Conservation (phyloP, 768 basidiomycete species). For the Tremella fuciformis region DNA sequence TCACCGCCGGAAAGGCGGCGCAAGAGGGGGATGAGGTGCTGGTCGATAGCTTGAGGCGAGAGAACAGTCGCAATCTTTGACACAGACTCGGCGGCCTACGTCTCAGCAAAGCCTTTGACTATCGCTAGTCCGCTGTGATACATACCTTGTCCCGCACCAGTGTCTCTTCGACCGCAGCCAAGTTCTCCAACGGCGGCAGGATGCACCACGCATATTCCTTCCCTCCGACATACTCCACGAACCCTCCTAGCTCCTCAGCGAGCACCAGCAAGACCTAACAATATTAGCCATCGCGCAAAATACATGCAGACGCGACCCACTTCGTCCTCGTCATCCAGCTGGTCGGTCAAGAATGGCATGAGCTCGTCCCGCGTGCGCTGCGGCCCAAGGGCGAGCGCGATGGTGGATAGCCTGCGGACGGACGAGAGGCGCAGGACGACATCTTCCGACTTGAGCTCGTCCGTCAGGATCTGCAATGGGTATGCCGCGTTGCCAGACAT, state of each 20-base stretch:
- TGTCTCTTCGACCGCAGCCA: slow-evolving; percentile 96
- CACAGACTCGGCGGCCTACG: slow-evolving; percentile 90
- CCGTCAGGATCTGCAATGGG: slow-evolving; percentile 94
- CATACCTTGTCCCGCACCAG: slow-evolving; percentile 93
- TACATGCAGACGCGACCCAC: slow-evolving; percentile 54
- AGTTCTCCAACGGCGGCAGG: slow-evolving; percentile 87
- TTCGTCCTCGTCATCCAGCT: slow-evolving; percentile 99
- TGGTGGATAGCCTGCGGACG: slow-evolving; percentile 95
- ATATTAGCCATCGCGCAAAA: not conserved
- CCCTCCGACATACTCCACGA: slow-evolving; percentile 93
- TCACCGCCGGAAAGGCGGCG: slow-evolving; percentile 86
- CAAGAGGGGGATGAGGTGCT: slow-evolving; percentile 84
- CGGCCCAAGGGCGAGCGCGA: slow-evolving; percentile 91
- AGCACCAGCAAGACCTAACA: slow-evolving; percentile 66
- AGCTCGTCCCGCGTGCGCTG: slow-evolving; percentile 94
- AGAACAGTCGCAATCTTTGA: slow-evolving; percentile 79
- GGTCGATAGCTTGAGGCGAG: slow-evolving; percentile 75
- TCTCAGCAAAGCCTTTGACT: not conserved
- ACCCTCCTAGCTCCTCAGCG: slow-evolving; percentile 90
- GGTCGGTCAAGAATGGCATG: slow-evolving; percentile 80
- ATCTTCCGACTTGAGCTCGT: slow-evolving; percentile 96
- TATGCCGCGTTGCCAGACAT: slow-evolving; percentile 57
- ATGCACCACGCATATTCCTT: slow-evolving; percentile 78
- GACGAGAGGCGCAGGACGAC: slow-evolving; percentile 93
- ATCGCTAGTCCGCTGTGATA: slow-evolving; percentile 4